Evolutionary conservation across 2,329 filamentous ascomycete genomes (phyloP).

Genomic region (Neocatenulostroma microsporum): DNA sequence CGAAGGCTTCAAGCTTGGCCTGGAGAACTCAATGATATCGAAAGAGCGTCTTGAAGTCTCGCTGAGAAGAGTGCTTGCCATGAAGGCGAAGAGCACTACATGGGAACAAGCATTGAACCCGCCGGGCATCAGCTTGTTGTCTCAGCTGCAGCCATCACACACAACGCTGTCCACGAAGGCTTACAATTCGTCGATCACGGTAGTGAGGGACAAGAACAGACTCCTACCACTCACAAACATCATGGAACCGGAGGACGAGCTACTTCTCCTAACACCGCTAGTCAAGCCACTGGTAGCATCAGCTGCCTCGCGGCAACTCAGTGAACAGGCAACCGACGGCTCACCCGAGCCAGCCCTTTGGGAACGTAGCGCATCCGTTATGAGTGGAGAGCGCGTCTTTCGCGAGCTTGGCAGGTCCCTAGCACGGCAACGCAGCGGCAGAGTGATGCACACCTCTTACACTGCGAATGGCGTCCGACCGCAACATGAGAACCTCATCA

Average conservation of each 20-base stretch:
- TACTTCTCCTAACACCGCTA: slow-evolving; percentile 80
- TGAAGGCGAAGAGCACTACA: slow-evolving; percentile 79
- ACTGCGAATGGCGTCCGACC: slow-evolving; percentile 87
- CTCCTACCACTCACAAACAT: slow-evolving; percentile 74
- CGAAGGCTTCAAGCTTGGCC: slow-evolving; percentile 75
- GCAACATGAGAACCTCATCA: slow-evolving; percentile 88
- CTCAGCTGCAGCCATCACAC: slow-evolving; percentile 74
- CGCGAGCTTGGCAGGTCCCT: slow-evolving; percentile 78
- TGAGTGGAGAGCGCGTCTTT: slow-evolving; percentile 92
- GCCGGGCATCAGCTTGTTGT: slow-evolving; percentile 65
- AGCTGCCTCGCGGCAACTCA: slow-evolving; percentile 64
- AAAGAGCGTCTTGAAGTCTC: slow-evolving; percentile 74
- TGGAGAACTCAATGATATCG: slow-evolving; percentile 84
- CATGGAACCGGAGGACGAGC: slow-evolving; percentile 74
- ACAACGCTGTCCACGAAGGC: slow-evolving; percentile 72
- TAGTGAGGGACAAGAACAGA: slow-evolving; percentile 82
- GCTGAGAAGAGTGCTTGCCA: slow-evolving; percentile 63
- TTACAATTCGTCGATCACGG: slow-evolving; percentile 87
- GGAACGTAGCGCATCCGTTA: slow-evolving; percentile 56
- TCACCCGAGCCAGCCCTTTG: slow-evolving; percentile 49
- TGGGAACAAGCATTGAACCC: slow-evolving; percentile 92
- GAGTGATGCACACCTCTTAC: slow-evolving; percentile 88
- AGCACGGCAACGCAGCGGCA: slow-evolving; percentile 76
- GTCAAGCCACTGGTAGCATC: slow-evolving; percentile 91
- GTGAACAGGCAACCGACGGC: slow-evolving; percentile 52